phyloP scores from a whole-genome alignment of 768 basidiomycete species.

The Leccinum arenicola region DNA sequence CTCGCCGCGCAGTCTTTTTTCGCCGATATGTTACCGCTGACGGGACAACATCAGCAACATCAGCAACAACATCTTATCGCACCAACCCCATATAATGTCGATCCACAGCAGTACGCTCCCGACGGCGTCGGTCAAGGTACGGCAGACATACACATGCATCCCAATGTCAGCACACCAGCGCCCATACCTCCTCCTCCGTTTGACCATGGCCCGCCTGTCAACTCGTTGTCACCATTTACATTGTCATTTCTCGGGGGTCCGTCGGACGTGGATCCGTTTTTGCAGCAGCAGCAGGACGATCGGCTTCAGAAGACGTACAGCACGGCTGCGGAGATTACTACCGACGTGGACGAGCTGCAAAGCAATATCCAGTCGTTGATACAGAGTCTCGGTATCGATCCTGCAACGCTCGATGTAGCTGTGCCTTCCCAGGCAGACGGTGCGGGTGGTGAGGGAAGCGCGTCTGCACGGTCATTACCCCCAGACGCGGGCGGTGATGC shows the following conservation, averaged over 20 bases:
- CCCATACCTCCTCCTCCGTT: constrained; percentile 18
- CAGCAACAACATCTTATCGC: constrained; percentile 27
- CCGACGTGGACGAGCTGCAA: constrained; percentile 70
- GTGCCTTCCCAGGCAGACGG: constrained; percentile 4
- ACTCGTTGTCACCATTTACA: constrained; percentile 23
- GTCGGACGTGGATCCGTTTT: constrained; percentile 32
- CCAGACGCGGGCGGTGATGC: constrained; percentile 2
- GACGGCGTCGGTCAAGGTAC: neutral
- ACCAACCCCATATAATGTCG: constrained; percentile 27
- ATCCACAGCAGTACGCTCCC: constrained; percentile 8
- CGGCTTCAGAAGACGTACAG: constrained; percentile 57
- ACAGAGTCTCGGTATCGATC: constrained; percentile 65
- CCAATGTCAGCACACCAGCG: constrained; percentile 10
- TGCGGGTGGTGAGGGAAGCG: constrained; percentile 10
- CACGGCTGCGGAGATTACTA: constrained; percentile 60
- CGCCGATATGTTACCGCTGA: constrained; percentile 21
- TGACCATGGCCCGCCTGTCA: constrained; percentile 21
- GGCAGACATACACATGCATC: neutral
- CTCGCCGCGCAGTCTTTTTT: constrained; percentile 32
- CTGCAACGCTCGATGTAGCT: constrained; percentile 27
- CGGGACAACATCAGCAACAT: constrained; percentile 15
- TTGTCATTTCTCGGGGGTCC: constrained; percentile 24
- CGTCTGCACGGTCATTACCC: neutral
- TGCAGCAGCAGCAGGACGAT: constrained; percentile 37
- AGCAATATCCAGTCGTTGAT: constrained; percentile 70